Evolutionary conservation across 2,329 filamentous ascomycete species (phyloP), one percentile per base, ranked within the genome.

Genomic region (Diaporthe sp.): DNA sequence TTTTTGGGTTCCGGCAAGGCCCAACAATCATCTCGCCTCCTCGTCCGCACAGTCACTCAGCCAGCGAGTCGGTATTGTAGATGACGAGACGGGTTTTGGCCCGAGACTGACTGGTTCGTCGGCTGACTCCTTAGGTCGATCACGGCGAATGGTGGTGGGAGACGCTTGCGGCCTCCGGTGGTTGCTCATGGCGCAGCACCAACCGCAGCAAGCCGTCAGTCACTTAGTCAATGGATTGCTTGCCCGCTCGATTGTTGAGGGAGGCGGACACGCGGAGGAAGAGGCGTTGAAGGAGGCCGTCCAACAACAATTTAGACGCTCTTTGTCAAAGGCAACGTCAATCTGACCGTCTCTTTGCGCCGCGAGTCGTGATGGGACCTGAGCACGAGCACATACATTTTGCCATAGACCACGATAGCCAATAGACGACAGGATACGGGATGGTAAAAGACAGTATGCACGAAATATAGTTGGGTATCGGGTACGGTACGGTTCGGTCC

Each of bases 1-100:
- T 66, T 51, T 22, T 37, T 25, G 30, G 30, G 63, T 50, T 51
- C 15, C 12, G 17, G 44, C 27, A n/a, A 32, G 63, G 30, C 63
- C 47, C 47, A 68, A 53, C n/a, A 53, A 51, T 68, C 63, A 68
- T 68, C 32, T 68, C 63, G 47, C 44, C 32, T 68, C 61, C 63
- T 51, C 63, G 7, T 50, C 47, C 44, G 63, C 44, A 53, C 47
- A 53, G 47, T 68, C 63, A 25, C 32, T 39, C 30, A 39, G 47
- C 63, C 63, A 30, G 32, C n/a, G 47, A 68, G 63, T 53, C 63
- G 63, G 63, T 27, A 51, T 51, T 27, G 63, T 39, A 27, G 32
- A 53, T 68, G 63, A 44, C 47, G 61, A 65, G 61, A n/a, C 42
- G 42, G 13, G 27, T 50, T 32, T 47, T 65, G 39, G 42, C 39